Percentiles rank a stretch among this genome's conserved stretches.
Conservation (phyloP, 2,329 filamentous ascomycete species). For the Fusarium armeniacum region DNA sequence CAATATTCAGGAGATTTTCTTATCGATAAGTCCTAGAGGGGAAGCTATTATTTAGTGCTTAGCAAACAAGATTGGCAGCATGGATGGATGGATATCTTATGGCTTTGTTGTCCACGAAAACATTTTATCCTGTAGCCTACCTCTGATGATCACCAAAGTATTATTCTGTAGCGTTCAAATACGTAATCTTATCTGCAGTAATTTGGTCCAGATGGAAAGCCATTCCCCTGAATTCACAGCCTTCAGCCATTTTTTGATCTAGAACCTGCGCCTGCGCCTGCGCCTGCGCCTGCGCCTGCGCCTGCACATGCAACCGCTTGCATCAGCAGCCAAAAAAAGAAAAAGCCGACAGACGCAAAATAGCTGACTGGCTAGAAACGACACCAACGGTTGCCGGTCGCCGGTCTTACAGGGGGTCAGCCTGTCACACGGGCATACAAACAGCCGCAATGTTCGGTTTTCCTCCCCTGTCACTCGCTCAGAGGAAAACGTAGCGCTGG, state of each 20-base stretch:
- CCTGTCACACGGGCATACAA: conserved; percentile 1
- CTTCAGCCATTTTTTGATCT: conserved; percentile 1
- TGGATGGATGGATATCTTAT: neutral
- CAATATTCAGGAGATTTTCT: conserved; percentile 9
- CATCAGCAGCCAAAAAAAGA: neutral
- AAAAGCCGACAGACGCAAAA: conserved; percentile 22
- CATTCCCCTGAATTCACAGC: conserved; percentile 7
- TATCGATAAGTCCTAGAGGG: neutral
- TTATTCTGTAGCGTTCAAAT: conserved; percentile 1
- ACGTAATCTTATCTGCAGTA: conserved; percentile 2
- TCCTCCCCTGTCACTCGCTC: neutral
- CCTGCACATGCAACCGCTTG: neutral
- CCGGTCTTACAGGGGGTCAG: neutral
- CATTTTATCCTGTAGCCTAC: conserved; percentile 1
- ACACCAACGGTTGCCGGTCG: conserved; percentile 4
- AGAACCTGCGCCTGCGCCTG: neutral
- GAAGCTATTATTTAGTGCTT: neutral
- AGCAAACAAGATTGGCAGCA: neutral
- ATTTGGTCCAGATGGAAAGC: neutral
- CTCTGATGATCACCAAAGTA: no score
- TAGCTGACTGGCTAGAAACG: conserved; percentile 23
- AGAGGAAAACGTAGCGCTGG: neutral
- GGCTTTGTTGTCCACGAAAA: neutral
- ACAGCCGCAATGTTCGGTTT: conserved; percentile 5
- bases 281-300: neutral